A percentile compares a stretch with the other conserved stretches of the same genome.
Conservation (phyloP, 345 rosid genomes). For the Barbarea vulgaris region DNA sequence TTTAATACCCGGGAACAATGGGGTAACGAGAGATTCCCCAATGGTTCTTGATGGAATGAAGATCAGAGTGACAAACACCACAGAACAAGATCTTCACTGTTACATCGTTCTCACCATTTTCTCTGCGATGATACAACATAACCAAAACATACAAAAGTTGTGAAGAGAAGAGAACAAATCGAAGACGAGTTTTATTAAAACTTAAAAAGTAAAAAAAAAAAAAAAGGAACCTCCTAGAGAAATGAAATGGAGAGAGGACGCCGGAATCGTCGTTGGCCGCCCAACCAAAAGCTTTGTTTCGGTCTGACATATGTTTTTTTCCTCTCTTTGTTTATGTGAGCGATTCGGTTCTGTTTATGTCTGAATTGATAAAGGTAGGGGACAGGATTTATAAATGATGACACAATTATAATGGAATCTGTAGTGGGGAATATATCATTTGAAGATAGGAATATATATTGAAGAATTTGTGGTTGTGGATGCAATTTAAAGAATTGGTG, state of each 20-base stretch:
- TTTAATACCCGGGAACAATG: conserved; percentile 70
- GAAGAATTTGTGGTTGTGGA: background rate
- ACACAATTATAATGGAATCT: background rate
- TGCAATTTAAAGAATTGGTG: background rate
- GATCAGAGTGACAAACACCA: conserved; percentile 84
- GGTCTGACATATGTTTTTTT: conserved; percentile 18
- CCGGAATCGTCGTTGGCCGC: conserved; percentile 46
- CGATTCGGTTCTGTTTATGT: background rate
- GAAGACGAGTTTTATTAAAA: background rate
- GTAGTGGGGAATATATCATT: background rate
- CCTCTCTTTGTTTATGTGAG: background rate
- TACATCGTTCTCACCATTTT: conserved; percentile 70
- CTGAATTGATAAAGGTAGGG: background rate
- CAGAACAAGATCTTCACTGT: conserved; percentile 69
- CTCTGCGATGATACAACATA: conserved; percentile 47
- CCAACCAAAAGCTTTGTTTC: conserved; percentile 46
- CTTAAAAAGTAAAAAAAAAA: background rate
- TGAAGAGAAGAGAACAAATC: background rate
- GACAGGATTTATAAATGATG: background rate
- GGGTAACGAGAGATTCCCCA: conserved; percentile 90
- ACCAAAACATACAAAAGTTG: conserved; percentile 6
- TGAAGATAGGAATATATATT: background rate
- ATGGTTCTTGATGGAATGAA: conserved; percentile 63
- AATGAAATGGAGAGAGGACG: conserved; percentile 42
- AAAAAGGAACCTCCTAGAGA: conserved; percentile 45